These are phyloP conservation scores for Apiospora marii DNA, from an alignment of 2,329 filamentous ascomycete species.

Conservation along the genomic window DNA sequence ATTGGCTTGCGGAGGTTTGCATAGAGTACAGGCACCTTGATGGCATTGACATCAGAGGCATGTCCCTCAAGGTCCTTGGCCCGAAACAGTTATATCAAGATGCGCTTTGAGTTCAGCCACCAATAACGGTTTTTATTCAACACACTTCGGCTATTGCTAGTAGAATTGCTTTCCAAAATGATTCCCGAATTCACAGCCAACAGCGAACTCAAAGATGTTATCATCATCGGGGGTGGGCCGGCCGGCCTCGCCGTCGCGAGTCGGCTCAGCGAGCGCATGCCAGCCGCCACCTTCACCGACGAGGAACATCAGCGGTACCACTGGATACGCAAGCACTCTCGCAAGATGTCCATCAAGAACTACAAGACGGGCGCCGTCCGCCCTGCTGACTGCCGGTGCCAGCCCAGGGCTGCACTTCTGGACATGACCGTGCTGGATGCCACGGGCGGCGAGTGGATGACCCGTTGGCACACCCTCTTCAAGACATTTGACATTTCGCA, in stretches of 20 bases:
- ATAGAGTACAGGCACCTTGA: conserved; percentile 19
- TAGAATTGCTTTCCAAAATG: conserved; percentile 27
- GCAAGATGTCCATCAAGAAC: conserved; percentile 65
- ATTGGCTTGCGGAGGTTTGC: not conserved
- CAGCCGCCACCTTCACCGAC: conserved; percentile 82
- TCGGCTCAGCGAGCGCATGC: conserved; percentile 74
- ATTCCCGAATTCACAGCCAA: conserved; percentile 24
- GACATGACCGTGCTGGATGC: conserved; percentile 72
- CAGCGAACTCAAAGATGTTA: conserved; percentile 65
- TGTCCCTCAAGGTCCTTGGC: conserved; percentile 24
- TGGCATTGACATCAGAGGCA: conserved; percentile 16
- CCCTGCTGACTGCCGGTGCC: conserved; percentile 35
- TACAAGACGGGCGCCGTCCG: conserved; percentile 49
- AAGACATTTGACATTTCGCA: conserved; percentile 73
- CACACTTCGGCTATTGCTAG: not conserved
- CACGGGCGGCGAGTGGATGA: conserved; percentile 70
- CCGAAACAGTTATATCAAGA: not conserved
- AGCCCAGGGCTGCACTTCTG: conserved; percentile 43
- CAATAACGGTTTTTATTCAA: not conserved
- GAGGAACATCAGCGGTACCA: conserved; percentile 84
- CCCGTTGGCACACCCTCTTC: conserved; percentile 75
- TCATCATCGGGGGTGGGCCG: conserved; percentile 78
- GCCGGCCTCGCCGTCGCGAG: conserved; percentile 78
- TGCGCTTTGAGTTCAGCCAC: not conserved
- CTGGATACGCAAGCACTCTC: conserved; percentile 74